These are phyloP conservation scores for Claviceps sp. DNA, from an alignment of 2,329 filamentous ascomycete genomes.

Conservation along the genomic window DNA sequence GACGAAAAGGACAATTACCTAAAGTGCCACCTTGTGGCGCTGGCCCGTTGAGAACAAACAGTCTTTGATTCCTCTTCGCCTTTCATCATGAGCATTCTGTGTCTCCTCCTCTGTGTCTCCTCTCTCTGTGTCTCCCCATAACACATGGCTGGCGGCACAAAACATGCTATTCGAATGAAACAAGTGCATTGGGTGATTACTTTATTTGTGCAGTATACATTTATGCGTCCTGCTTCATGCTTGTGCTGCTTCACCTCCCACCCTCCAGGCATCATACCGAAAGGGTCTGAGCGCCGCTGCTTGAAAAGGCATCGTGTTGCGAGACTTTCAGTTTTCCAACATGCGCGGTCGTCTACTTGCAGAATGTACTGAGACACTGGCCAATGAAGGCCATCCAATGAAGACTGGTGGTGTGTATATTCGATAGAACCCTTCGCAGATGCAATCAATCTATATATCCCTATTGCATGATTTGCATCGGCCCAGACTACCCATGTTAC, in stretches of 20 bases:
- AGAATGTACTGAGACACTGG: not conserved
- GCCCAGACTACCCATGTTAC: not conserved
- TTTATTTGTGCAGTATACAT: not conserved
- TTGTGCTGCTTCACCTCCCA: not conserved
- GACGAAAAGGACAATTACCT: not conserved
- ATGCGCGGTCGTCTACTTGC: not conserved
- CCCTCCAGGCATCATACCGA: not conserved
- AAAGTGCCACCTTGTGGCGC: not conserved
- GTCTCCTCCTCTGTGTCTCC: too few relatives aligned
- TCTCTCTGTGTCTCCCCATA: not conserved
- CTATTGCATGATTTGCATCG: not conserved
- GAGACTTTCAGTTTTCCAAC: too few relatives aligned
- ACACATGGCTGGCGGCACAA: not conserved
- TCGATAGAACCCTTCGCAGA: not conserved
- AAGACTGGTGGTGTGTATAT: not conserved
- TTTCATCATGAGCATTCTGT: not conserved
- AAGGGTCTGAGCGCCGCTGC: not conserved
- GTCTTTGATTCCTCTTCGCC: too few relatives aligned
- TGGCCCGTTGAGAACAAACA: not conserved
- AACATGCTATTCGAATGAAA: not conserved
- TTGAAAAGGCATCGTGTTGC: too few relatives aligned
- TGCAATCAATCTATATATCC: not conserved
- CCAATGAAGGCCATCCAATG: not conserved
- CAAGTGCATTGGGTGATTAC: not conserved
- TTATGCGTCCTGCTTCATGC: not conserved